Base-by-base conservation (phyloP, 257 asterid species). In the Sherardia arvensis region DNA sequence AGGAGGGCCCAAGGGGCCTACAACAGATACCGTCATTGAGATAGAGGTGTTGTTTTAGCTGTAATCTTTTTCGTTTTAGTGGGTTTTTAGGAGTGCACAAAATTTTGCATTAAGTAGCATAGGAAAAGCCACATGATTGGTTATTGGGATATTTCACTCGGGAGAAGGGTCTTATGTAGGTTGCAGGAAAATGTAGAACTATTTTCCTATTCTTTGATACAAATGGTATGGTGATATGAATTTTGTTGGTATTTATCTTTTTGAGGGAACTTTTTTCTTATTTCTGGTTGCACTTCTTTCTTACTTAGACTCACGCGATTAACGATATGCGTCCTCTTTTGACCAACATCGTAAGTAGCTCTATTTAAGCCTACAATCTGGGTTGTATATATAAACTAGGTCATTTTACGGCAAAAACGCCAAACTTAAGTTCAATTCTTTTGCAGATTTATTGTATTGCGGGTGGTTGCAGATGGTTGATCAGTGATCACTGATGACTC, bases 51-150 rank as follows among this genome's bases (percentile, higher is more conserved):
- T 29, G 38, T 51, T 59, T 25, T 48, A 48, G 68, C 10, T 64
- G 25, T 62, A 49, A 38, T 38, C 17, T 22, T 59, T 38, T 45
- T 69, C 33, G 25, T 23, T 53, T 8, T 9, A 8, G 59, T 4
- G 5, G 30, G 33, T 32, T 40, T 49, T 33, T 20, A 29, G 27
- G 72, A 68, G 56, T 45, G 61, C 47, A 28, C 62, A 57, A 61
- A 25, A 33, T 49, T 69, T 61, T 49, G 65, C 36, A 61, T 12
- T 33, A 38, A 4, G 65, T 59, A 55, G 64, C 51, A 64, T 29
- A 69, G 33, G 33, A 59, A 28, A 32, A 17, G 65, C 49, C 45
- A 22, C 57, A 59, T 64, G 61, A 73, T 73, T 64, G 78, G 68
- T 73, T 53, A 69, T 64, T 53, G 8, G 62, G n/a, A 65, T 33